Conservation (phyloP, 805 yeast genomes). For the Saccharomycopsis fodiens region DNA sequence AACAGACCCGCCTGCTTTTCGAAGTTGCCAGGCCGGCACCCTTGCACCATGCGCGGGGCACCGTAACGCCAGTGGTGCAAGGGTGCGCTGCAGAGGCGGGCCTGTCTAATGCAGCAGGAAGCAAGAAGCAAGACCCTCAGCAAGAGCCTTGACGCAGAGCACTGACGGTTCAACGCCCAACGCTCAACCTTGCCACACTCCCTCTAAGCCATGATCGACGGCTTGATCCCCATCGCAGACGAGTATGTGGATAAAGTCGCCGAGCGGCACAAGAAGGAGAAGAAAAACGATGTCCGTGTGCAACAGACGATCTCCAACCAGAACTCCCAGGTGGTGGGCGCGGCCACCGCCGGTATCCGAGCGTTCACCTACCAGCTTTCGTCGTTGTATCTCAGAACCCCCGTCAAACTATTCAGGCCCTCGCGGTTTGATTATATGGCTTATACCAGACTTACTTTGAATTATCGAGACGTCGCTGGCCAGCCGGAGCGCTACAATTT, state of each 20-base stretch:
- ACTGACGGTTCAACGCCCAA: too few species aligned
- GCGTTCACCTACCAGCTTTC: slow-evolving; percentile 76
- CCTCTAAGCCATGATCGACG: neutral
- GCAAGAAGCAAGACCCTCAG: too few species aligned
- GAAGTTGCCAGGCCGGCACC: neutral
- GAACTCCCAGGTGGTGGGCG: slow-evolving; percentile 55
- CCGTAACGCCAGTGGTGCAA: neutral
- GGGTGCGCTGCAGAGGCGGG: too few species aligned
- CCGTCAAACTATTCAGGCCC: slow-evolving; percentile 82
- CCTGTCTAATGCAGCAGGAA: too few species aligned
- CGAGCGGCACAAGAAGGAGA: neutral
- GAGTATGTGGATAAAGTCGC: neutral
- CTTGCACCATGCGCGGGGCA: too few species aligned
- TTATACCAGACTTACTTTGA: slow-evolving; percentile 41
- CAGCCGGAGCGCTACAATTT: slow-evolving; percentile 25
- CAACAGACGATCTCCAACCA: slow-evolving; percentile 29
- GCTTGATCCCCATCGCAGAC: neutral
- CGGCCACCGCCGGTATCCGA: slow-evolving; percentile 78
- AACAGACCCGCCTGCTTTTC: neutral
- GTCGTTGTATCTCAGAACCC: slow-evolving; percentile 70
- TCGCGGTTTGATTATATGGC: slow-evolving; percentile 83
- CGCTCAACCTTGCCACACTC: too few species aligned
- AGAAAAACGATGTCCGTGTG: neutral
- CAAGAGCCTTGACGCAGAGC: too few species aligned
- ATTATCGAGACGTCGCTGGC: slow-evolving; percentile 5